Conservation (phyloP, 306 rosid genomes). For the Fragaria ananassa region DNA sequence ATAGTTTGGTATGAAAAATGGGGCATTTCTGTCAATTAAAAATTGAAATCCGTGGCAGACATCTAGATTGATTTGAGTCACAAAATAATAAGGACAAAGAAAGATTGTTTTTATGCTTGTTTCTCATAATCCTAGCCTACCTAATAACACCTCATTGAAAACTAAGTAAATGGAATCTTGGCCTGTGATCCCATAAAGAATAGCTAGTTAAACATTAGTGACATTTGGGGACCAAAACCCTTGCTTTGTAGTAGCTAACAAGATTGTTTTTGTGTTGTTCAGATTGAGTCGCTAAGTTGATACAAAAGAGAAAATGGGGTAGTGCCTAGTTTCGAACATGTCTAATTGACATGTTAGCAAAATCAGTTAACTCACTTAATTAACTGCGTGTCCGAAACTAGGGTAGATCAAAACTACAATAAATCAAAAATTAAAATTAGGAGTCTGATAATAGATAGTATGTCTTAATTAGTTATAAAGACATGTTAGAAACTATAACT, state of each 20-base stretch:
- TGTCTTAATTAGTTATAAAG: too few relatives aligned
- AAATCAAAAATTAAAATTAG: too few relatives aligned
- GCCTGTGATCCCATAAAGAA: background rate
- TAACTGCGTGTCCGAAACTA: too few relatives aligned
- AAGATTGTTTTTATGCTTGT: too few relatives aligned
- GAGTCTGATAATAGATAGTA: too few relatives aligned
- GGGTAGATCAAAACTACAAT: too few relatives aligned
- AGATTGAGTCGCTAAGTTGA: background rate
- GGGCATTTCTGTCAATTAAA: background rate
- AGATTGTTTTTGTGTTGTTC: background rate
- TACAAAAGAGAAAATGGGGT: too few relatives aligned
- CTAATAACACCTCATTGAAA: background rate
- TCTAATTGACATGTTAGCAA: too few relatives aligned
- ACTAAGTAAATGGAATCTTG: background rate
- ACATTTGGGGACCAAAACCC: background rate
- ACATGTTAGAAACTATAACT: background rate
- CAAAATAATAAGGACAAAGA: background rate
- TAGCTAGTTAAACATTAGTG: background rate
- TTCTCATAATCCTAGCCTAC: background rate
- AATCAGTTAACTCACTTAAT: too few relatives aligned
- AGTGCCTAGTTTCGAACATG: background rate
- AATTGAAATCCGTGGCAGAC: background rate
- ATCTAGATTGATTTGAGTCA: background rate
- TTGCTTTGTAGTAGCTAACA: background rate
- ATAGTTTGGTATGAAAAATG: background rate